Percentiles rank a stretch among this genome's conserved stretches.
Evolutionary conservation across 1,139 yeast species (phyloP).

Genomic region (Pichia sp.): DNA sequence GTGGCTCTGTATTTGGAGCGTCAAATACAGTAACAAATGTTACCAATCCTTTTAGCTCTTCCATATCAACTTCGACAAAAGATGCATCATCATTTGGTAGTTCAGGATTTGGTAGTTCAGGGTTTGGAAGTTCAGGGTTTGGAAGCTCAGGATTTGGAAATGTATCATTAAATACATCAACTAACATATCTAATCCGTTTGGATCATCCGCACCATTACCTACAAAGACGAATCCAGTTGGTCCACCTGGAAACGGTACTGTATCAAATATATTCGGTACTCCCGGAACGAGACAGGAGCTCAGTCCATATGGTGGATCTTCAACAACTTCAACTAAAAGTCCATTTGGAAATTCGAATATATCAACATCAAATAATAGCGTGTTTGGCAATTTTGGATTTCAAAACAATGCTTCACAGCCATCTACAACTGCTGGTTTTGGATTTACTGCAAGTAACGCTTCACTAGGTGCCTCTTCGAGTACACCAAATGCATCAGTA

Average conservation of each 20-base stretch:
- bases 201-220: background rate
- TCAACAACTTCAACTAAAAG: background rate
- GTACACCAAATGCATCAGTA: background rate
- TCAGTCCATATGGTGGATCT: too few relatives aligned
- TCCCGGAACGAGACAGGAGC: too few relatives aligned
- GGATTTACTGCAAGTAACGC: background rate
- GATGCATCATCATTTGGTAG: conserved; percentile 11
- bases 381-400: background rate
- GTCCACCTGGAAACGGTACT: background rate
- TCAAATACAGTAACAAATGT: conserved; percentile 1
- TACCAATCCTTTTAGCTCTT: conserved; percentile 8
- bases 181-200: conserved; percentile 11
- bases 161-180: conserved; percentile 1
- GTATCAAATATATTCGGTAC: too few relatives aligned
- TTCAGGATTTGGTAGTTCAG: conserved; percentile 13
- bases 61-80: background rate
- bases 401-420: background rate
- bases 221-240: conserved; percentile 1
- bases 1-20: conserved; percentile 6
- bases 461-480: conserved; percentile 11
- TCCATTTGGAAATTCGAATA: conserved; percentile 3
- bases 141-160: conserved; percentile 3
- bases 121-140: conserved; percentile 13
- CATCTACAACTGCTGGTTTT: background rate
- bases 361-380: background rate